phyloP scores from a whole-genome alignment of 805 yeast species.

The Barnettozyma siamensis region DNA sequence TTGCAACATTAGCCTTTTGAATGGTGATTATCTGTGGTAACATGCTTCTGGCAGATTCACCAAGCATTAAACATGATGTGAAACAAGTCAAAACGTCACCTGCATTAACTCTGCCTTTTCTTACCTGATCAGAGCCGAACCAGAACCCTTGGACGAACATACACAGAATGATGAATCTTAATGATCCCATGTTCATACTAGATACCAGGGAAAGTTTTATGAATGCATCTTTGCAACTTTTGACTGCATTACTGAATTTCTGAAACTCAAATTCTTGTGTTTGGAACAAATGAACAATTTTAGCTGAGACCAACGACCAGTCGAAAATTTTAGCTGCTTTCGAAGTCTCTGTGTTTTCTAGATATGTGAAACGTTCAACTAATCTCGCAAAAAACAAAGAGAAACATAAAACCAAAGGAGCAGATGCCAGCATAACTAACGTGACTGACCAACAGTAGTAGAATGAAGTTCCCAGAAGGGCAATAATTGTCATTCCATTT shows the following conservation, averaged over 20 bases:
- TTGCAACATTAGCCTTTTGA: conserved; percentile 71
- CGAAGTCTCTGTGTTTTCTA: conserved; percentile 54
- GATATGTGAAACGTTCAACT: conserved; percentile 42
- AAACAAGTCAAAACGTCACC: conserved; percentile 78
- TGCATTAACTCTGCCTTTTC: conserved; percentile 41
- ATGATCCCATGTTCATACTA: conserved; percentile 49
- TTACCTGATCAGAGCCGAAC: conserved; percentile 74
- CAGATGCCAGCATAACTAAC: conserved; percentile 61
- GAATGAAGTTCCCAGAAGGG: conserved; percentile 60
- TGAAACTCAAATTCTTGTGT: conserved; percentile 48
- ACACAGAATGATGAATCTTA: conserved; percentile 52
- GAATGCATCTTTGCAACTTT: conserved; percentile 32
- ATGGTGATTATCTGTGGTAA: conserved; percentile 54
- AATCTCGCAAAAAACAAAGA: conserved; percentile 46
- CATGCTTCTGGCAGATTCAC: conserved; percentile 50
- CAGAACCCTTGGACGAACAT: conserved; percentile 92
- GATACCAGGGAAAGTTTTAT: conserved; percentile 41
- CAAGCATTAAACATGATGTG: conserved; percentile 71
- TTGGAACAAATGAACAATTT: conserved; percentile 55
- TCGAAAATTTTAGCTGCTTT: conserved; percentile 54
- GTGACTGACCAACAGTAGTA: conserved; percentile 83
- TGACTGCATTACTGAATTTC: conserved; percentile 33
- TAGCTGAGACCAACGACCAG: conserved; percentile 62
- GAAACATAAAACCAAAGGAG: conserved; percentile 58
- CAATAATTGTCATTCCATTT: conserved; percentile 45